Evolutionary conservation across 345 rosid genomes (phyloP), one percentile per base, ranked within the genome.

Genomic region (Conringia planisiliqua): DNA sequence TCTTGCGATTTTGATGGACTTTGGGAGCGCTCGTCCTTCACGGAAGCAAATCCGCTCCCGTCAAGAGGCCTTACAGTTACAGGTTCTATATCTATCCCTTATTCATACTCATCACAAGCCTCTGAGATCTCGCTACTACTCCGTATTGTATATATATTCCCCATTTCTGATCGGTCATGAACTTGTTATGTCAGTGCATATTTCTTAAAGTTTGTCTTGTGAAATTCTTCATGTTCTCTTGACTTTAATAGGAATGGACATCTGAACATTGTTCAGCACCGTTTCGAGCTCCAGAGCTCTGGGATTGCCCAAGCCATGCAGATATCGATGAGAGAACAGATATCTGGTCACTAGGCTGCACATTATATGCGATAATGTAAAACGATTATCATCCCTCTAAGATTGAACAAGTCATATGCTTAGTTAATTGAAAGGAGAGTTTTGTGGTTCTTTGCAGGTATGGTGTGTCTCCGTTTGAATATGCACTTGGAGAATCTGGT

Each of bases 271-370:
- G 96, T 81, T 88, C 97, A 64, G 99, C 99, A 75, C 98, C 98
- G 47, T 86, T 87, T 77, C 89, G 98, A 83, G 98, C 99, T 72
- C 99, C 99, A 16, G 99, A 92, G 81, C 85, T 96, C 63, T 96
- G 98, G 98, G 98, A 96, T 75, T 90, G 99, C 83, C 97, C 97
- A 32, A 96, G 99, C 70, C 90, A 96, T 72, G 88, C 83, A 13
- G 91, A 90, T 82, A 89, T 96, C 68, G 99, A 96, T 72, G 99
- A 92, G 86, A 89, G 98, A 84, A 92, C 94, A 22, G 99, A 96
- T 76, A 85, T 96, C 24, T 96, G 99, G 99, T 96, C 99, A 3
- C 82, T 96, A 62, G 99, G 98, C 78, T 92, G 99, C 90, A 96
- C 99, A 32, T 71, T 96, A 74, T 96, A 92, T 68, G 98, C 97